A percentile compares a stretch with the other conserved stretches of the same genome.
Conservation (phyloP, 2,329 filamentous ascomycete genomes). For the Talaromyces sp. region DNA sequence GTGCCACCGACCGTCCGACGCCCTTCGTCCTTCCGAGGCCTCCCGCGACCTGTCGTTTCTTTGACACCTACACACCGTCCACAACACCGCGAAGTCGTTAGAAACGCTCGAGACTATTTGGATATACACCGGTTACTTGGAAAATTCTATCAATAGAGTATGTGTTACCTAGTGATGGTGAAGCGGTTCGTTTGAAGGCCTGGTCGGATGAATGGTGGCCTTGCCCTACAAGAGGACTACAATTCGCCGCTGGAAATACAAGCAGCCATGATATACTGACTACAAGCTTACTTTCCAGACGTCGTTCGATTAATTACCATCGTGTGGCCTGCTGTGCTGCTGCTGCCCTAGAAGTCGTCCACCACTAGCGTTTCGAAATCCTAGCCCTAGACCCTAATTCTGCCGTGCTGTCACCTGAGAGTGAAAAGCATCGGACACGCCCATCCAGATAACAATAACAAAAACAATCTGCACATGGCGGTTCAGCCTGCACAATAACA, state of each 20-base stretch:
- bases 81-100: not conserved
- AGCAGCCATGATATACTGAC: not conserved
- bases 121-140: not conserved
- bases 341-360: not conserved
- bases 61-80: constrained; percentile 3
- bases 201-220: constrained; percentile 2
- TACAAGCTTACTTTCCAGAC: not conserved
- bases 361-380: constrained; percentile 2
- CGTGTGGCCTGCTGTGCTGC: not conserved
- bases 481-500: not conserved
- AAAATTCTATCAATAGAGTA: not conserved
- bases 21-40: constrained; percentile 14
- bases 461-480: not conserved
- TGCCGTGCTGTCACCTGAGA: constrained; percentile 3
- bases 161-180: not conserved
- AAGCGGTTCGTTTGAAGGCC: not conserved
- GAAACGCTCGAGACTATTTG: not conserved
- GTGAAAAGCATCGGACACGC: not conserved
- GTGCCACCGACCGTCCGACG: constrained; percentile 10
- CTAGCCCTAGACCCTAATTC: constrained; percentile 19
- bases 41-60: constrained; percentile 16
- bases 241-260: not conserved
- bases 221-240: not conserved
- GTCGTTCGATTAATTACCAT: not conserved
- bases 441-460: not conserved